Evolutionary conservation across 2,329 filamentous ascomycete genomes (phyloP).

Genomic region (Bipolaris oryzae): DNA sequence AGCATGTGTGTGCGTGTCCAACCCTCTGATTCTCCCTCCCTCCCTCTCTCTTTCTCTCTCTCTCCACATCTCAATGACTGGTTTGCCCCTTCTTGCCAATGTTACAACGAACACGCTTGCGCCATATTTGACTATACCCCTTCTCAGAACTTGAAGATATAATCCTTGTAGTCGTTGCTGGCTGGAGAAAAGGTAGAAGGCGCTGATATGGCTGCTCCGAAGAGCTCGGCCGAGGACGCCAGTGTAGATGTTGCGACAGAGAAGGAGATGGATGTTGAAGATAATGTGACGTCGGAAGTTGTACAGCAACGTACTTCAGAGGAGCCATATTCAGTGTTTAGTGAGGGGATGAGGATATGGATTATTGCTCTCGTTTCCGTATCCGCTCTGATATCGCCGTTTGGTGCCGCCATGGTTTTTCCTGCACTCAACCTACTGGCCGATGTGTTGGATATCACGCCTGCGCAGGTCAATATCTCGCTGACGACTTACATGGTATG

Average conservation of each 20-base stretch:
- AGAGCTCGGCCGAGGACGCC: background rate
- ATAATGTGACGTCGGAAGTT: slow-evolving; percentile 10
- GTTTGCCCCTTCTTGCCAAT: background rate
- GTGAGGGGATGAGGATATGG: slow-evolving; percentile 51
- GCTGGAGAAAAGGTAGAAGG: background rate
- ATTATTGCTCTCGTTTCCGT: slow-evolving; percentile 57
- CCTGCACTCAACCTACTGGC: slow-evolving; percentile 46
- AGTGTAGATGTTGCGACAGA: background rate
- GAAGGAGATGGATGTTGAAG: slow-evolving; percentile 22
- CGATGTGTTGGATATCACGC: slow-evolving; percentile 50
- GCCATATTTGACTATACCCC: too few species aligned
- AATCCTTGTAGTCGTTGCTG: too few species aligned
- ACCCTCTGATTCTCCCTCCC: too few species aligned
- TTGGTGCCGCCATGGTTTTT: slow-evolving; percentile 48
- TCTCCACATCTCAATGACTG: background rate
- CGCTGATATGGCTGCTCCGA: slow-evolving; percentile 3
- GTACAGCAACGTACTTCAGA: slow-evolving; percentile 32
- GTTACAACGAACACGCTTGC: too few species aligned
- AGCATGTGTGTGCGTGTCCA: too few species aligned
- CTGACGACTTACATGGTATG: slow-evolving; percentile 57
- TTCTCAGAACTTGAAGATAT: too few species aligned
- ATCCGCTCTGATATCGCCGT: slow-evolving; percentile 57
- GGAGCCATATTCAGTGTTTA: slow-evolving; percentile 41
- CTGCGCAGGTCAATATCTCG: slow-evolving; percentile 56
- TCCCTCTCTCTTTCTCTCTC: too few species aligned